These are phyloP conservation scores for Lasiosphaeriaceae sp. DNA, from an alignment of 495 filamentous ascomycete species.

Conservation along the genomic window DNA sequence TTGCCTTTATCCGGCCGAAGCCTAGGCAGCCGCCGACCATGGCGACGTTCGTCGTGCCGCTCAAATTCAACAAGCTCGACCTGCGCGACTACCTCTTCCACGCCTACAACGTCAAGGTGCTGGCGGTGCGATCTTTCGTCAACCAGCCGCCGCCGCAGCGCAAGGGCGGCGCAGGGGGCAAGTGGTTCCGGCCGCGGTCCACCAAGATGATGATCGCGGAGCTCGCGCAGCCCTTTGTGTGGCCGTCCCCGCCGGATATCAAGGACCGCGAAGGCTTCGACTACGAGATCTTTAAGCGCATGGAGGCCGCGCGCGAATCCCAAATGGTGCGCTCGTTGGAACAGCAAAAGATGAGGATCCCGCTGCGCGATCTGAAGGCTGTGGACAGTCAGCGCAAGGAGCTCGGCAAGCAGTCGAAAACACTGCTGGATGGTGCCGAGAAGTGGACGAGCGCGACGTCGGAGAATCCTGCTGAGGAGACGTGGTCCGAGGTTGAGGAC, in stretches of 20 bases:
- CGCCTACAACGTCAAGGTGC: slow-evolving; percentile 63
- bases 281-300: slow-evolving; percentile 23
- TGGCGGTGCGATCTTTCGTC: slow-evolving; percentile 74
- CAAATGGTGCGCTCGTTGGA: slow-evolving; percentile 28
- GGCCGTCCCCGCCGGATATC: slow-evolving; percentile 59
- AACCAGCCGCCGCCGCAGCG: slow-evolving; percentile 59
- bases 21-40: slow-evolving; percentile 68
- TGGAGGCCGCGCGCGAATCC: slow-evolving; percentile 19
- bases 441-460: slow-evolving; percentile 50
- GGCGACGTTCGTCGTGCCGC: slow-evolving; percentile 79
- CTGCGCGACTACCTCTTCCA: slow-evolving; percentile 83
- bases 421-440: slow-evolving; percentile 26
- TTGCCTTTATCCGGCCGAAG: slow-evolving; percentile 68
- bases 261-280: slow-evolving; percentile 44
- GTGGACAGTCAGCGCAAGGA: slow-evolving; percentile 16
- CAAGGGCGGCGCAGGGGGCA: slow-evolving; percentile 35
- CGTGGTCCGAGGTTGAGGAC: slow-evolving; percentile 30
- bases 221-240: slow-evolving; percentile 77
- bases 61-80: slow-evolving; percentile 88
- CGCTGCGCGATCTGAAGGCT: slow-evolving; percentile 13
- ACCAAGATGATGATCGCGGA: slow-evolving; percentile 91
- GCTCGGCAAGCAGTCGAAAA: slow-evolving; percentile 31
- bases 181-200: slow-evolving; percentile 55
- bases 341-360: slow-evolving; percentile 19
- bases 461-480: slow-evolving; percentile 39